Evolutionary conservation across 345 rosid genomes (phyloP), one percentile per base, ranked within the genome.

Genomic region (Lepidium didymum): DNA sequence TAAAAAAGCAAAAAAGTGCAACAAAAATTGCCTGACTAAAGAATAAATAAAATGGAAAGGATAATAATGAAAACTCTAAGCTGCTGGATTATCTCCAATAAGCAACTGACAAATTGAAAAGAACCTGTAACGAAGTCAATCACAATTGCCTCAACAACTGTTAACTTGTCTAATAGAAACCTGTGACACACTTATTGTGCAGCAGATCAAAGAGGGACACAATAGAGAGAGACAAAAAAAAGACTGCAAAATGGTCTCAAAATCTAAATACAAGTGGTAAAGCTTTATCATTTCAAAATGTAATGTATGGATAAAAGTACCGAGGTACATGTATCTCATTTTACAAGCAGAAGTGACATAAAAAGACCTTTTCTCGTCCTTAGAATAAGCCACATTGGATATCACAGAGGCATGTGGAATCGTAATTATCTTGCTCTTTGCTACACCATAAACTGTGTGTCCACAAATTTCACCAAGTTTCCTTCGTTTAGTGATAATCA

Each of bases 281-380:
- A 64, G 65, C 38, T 43, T 60, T 16, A 59, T 60, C 74, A 25
- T 43, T 29, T 45, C 37, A 50, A 60, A 75, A 70, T 67, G 74
- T 62, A 65, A 79, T 66, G 79, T 27, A 51, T 7, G 56, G 35
- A 51, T 51, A 51, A 86, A 57, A 64, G 74, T 82, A 79, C 75
- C 84, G 80, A 73, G 80, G 83, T 73, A 84, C 88, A 85, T 50
- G 55, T 40, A 47, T 69, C 78, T 81, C 88, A 92, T 83, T 81
- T 84, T 88, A 90, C 97, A 88, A 77, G 86, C 84, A 85, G 80
- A 84, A 86, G 82, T 74, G 77, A 89, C 92, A 81, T 86, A 94
- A 85, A 84, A 94, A 85, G 87, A 94, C 99, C 97, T 94, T 84
- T 91, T 94, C 84, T 94, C 99, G 68, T 87, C 81, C 85, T 84